Percentiles rank a stretch among this genome's conserved stretches.
phyloP scores from a whole-genome alignment of 2,329 filamentous ascomycete genomes.

The Neofusicoccum kwambonambiense region DNA sequence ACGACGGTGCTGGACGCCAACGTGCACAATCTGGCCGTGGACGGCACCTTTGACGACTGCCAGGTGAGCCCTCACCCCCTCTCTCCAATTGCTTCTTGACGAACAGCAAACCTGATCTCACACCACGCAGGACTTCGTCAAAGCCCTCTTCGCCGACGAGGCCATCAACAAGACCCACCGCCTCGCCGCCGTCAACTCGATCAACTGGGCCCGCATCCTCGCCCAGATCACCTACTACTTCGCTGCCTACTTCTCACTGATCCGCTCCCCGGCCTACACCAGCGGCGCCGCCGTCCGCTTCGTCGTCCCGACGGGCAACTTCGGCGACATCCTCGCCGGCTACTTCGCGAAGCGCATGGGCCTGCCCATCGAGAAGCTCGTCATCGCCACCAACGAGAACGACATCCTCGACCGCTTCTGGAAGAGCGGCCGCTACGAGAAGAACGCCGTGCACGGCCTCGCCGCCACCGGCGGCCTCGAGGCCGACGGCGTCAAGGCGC shows the following conservation, averaged over 20 bases:
- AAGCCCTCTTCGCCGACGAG: slow-evolving; percentile 83
- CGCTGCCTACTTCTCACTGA: slow-evolving; percentile 84
- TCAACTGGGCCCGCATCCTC: slow-evolving; percentile 93
- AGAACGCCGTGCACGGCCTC: slow-evolving; percentile 63
- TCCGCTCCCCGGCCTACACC: slow-evolving; percentile 59
- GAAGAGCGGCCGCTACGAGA: slow-evolving; percentile 86
- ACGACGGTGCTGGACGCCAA: slow-evolving; percentile 88
- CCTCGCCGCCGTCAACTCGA: slow-evolving; percentile 91
- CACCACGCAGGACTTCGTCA: slow-evolving; percentile 72
- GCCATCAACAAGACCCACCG: slow-evolving; percentile 79
- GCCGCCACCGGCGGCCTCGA: slow-evolving; percentile 56
- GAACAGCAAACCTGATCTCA: slow-evolving; percentile 22
- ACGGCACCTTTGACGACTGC: slow-evolving; percentile 94
- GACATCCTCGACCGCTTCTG: slow-evolving; percentile 96
- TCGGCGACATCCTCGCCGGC: slow-evolving; percentile 89
- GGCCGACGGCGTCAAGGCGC: slow-evolving; percentile 60
- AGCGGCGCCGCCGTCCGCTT: slow-evolving; percentile 68
- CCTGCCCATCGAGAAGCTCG: slow-evolving; percentile 80
- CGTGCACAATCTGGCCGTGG: slow-evolving; percentile 87
- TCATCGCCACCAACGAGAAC: slow-evolving; percentile 95
- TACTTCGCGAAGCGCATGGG: slow-evolving; percentile 93
- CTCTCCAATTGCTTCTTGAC: neutral
- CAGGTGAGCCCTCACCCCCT: slow-evolving; percentile 55
- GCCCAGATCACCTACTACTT: slow-evolving; percentile 98
- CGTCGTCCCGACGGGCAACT: slow-evolving; percentile 93